A percentile compares a stretch with the other conserved stretches of the same genome.
Conservation (phyloP, 768 basidiomycete genomes). For the Lentinula lateritia region DNA sequence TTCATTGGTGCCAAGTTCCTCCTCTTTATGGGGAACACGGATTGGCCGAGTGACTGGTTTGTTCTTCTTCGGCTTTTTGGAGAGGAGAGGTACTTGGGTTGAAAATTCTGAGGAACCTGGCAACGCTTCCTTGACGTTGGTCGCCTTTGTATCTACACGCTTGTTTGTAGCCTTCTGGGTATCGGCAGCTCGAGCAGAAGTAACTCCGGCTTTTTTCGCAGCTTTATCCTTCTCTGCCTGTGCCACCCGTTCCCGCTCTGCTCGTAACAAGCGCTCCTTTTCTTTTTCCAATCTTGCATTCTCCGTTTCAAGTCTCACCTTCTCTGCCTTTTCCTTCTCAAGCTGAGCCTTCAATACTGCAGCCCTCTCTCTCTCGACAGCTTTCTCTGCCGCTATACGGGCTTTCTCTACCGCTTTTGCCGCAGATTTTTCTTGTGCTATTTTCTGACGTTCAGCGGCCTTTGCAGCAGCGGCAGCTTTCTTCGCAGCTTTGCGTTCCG, state of each 20-base stretch:
- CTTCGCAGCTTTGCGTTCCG: conserved; percentile 59
- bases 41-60: conserved; percentile 59
- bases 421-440: conserved; percentile 54
- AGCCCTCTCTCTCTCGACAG: conserved; percentile 44
- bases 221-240: conserved; percentile 20
- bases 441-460: conserved; percentile 53
- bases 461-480: conserved; percentile 59
- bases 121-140: conserved; percentile 11
- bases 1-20: conserved; percentile 35
- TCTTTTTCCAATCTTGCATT: conserved; percentile 28
- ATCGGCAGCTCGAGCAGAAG: conserved; percentile 4
- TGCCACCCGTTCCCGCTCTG: conserved; percentile 27
- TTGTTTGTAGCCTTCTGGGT: conserved; percentile 15
- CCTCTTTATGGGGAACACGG: conserved; percentile 53
- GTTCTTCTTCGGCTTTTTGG: conserved; percentile 81
- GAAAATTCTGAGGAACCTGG: conserved; percentile 24
- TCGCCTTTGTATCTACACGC: conserved; percentile 10
- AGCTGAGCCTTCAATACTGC: conserved; percentile 28
- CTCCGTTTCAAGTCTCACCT: conserved; percentile 36
- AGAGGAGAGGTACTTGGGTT: conserved; percentile 67
- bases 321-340: conserved; percentile 27
- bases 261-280: conserved; percentile 26
- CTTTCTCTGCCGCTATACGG: conserved; percentile 47
- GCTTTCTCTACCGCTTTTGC: conserved; percentile 50
- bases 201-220: not conserved